Conservation (phyloP, 257 asterid species). For the Solanum arcanum region DNA sequence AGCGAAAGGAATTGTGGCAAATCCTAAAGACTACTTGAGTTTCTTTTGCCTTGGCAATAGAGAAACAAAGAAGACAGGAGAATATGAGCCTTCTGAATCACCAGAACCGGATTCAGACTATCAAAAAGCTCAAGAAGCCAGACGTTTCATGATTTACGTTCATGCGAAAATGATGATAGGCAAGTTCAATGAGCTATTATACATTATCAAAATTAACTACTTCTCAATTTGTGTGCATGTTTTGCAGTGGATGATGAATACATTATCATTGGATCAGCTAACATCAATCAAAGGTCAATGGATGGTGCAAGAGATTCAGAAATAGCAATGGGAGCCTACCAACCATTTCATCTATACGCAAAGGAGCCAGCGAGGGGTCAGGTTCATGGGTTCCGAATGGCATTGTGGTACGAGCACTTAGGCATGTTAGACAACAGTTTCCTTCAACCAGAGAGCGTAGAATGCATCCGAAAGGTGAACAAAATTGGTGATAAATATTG, state of each 20-base stretch:
- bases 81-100: conserved; percentile 2
- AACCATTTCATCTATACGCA: background rate
- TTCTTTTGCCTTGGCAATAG: conserved; percentile 7
- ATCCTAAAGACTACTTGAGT: background rate
- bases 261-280: background rate
- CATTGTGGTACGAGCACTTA: conserved; percentile 6
- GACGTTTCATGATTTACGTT: conserved; percentile 9
- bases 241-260: conserved; percentile 1
- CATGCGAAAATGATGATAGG: conserved; percentile 9
- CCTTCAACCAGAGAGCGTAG: background rate
- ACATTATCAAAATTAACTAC: background rate
- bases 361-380: conserved; percentile 3
- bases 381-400: conserved; percentile 4
- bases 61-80: conserved; percentile 3
- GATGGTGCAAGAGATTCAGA: background rate
- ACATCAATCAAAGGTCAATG: background rate
- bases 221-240: background rate
- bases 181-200: background rate
- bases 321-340: conserved; percentile 2
- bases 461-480: conserved; percentile 4
- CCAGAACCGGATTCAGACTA: background rate
- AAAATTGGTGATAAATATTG: conserved; percentile 5
- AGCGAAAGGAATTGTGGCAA: background rate
- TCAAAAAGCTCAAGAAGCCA: conserved; percentile 1
- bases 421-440: conserved; percentile 1